Evolutionary conservation across 805 yeast genomes (phyloP), one percentile per base, ranked within the genome.

Genomic region (Wickerhamomyces subpelliculosus): DNA sequence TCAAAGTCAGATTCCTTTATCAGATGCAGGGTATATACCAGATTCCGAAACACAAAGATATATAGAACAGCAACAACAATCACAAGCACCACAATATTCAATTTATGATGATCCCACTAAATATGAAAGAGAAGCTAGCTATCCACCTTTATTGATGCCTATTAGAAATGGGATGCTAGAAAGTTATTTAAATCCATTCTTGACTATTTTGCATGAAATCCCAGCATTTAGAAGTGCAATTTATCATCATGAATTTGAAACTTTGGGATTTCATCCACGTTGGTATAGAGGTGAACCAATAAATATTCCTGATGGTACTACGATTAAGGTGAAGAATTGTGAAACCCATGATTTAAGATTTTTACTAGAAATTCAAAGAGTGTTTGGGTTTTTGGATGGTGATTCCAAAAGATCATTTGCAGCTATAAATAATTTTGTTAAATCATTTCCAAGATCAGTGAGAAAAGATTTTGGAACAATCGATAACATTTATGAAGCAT

Each of bases 131-230:
- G 40, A 37, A 1, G 46, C 42, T 0, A 46, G 25, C 5, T 32
- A 36, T 1, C 66, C 67, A 1, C 54, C 65, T 0, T 56, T 66
- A 3, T 39, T 68, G 13, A 46, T 68, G 34, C 71, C 73, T 1
- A 43, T 49, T 8, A 46, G 50, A 19, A 43, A 54, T 8, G 64
- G 56, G 3, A 40, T 52, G 5, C 47, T 61, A 28, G 73, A 67
- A 42, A 61, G 65, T 17, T 63, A 65, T 42, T 51, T 69, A 46
- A 67, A 68, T 4, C 67, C 75, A 1, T 30, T 72, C 14, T 41
- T 72, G 22, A 59, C 58, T 49, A 56, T 67, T 6, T 44, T 72
- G 7, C 59, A 64, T n/a, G 58, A 62, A 33, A 51, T 67, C 8
- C 59, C 67, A 1, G 39, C 39, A 5, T 59, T 71, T 25, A 55